Evolutionary conservation across 441 rosid genomes (phyloP).

Genomic region (Syzygium syzygioides): DNA sequence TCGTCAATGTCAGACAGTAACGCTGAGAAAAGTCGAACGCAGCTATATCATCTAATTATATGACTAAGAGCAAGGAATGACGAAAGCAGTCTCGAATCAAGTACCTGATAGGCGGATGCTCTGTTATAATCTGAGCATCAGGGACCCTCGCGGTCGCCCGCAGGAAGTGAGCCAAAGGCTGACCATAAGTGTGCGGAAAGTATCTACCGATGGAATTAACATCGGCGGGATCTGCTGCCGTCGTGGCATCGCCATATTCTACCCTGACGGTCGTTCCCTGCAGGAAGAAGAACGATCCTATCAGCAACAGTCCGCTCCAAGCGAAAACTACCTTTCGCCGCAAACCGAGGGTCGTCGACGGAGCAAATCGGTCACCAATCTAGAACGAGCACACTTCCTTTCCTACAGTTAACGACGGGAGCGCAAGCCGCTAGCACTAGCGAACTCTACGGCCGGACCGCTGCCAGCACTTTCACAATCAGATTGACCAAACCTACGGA

Average conservation of each 20-base stretch:
- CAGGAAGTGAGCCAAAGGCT: conserved; percentile 94
- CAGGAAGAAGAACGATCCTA: neutral
- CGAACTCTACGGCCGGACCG: neutral
- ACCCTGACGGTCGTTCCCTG: conserved; percentile 98
- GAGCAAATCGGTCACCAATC: neutral
- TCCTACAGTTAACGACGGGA: neutral
- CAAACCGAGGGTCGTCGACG: neutral
- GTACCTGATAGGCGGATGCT: conserved; percentile 76
- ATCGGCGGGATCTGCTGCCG: conserved; percentile 64
- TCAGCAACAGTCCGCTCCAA: neutral
- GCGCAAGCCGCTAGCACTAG: neutral
- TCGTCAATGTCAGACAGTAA: neutral
- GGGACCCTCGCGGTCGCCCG: conserved; percentile 74
- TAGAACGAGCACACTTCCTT: neutral
- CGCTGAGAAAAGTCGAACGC: neutral
- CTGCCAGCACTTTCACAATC: neutral
- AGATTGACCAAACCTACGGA: neutral
- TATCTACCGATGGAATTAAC: conserved; percentile 57
- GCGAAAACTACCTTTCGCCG: neutral
- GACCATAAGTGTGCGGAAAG: conserved; percentile 85
- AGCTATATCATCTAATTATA: neutral
- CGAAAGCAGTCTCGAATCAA: neutral
- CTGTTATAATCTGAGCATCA: conserved; percentile 86
- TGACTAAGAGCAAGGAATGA: neutral
- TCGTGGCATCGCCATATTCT: conserved; percentile 84